Percentiles rank a stretch among this genome's conserved stretches.
Evolutionary conservation across 2,329 filamentous ascomycete species (phyloP).

Genomic region (Fusarium gaditjirri): DNA sequence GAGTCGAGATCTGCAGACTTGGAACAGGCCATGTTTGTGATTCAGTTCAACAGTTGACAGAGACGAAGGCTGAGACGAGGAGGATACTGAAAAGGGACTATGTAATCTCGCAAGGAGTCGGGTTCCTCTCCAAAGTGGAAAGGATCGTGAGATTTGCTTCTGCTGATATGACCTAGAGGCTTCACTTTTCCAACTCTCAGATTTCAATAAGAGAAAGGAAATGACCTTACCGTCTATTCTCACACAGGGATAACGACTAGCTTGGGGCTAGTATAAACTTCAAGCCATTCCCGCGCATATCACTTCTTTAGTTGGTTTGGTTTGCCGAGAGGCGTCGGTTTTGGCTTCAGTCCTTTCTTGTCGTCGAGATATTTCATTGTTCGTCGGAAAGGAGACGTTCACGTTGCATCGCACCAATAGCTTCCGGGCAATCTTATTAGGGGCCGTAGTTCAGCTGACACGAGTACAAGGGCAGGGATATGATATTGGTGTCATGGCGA

Average conservation of each 20-base stretch:
- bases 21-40: background rate
- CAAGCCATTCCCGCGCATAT: background rate
- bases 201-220: background rate
- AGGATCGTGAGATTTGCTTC: background rate
- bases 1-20: background rate
- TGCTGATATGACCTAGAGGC: background rate
- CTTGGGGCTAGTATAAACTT: background rate
- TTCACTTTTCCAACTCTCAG: background rate
- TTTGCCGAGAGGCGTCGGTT: background rate
- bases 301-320: background rate
- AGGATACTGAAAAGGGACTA: background rate
- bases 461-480: background rate
- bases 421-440: background rate
- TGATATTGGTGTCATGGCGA: background rate
- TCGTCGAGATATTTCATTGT: background rate
- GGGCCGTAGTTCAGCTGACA: background rate
- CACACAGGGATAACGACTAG: background rate
- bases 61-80: background rate
- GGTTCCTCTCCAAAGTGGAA: background rate
- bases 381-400: background rate
- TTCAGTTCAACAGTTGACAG: background rate
- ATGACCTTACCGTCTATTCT: background rate
- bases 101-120: background rate
- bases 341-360: background rate
- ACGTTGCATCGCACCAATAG: background rate